phyloP scores from a whole-genome alignment of 2,329 filamentous ascomycete genomes.

The Cyphellophora attinorum region DNA sequence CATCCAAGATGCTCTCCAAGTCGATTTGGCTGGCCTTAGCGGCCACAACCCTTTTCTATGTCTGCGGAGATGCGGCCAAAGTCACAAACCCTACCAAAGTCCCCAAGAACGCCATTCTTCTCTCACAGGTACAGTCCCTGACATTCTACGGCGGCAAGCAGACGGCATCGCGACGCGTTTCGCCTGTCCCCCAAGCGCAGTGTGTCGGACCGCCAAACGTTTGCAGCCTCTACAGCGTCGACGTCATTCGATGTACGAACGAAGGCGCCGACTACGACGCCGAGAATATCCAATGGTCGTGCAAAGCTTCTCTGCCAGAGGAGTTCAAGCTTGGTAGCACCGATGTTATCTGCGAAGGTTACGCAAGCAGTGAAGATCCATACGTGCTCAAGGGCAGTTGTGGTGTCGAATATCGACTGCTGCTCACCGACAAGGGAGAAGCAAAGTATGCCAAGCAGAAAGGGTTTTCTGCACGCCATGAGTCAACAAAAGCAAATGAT shows the following conservation, averaged over 20 bases:
- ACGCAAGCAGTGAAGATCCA: slow-evolving; percentile 62
- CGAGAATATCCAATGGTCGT: slow-evolving; percentile 87
- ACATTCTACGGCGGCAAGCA: slow-evolving; percentile 61
- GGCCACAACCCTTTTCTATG: not conserved
- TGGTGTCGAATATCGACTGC: slow-evolving; percentile 77
- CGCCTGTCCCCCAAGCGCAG: slow-evolving; percentile 67
- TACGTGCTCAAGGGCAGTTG: slow-evolving; percentile 89
- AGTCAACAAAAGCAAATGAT: not conserved
- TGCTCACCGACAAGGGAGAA: slow-evolving; percentile 69
- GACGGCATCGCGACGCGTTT: slow-evolving; percentile 67
- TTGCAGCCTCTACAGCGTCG: slow-evolving; percentile 62
- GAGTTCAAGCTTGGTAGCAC: slow-evolving; percentile 71
- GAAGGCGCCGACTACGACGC: slow-evolving; percentile 66
- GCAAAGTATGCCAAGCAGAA: slow-evolving; percentile 53
- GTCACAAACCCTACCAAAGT: slow-evolving; percentile 22
- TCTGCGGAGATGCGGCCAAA: slow-evolving; percentile 5
- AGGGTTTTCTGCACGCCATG: slow-evolving; percentile 19
- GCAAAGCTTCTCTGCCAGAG: slow-evolving; percentile 53
- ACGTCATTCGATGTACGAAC: slow-evolving; percentile 85
- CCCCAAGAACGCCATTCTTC: slow-evolving; percentile 43
- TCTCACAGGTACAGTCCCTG: slow-evolving; percentile 62
- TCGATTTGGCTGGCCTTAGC: no score
- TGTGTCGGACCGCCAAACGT: slow-evolving; percentile 60
- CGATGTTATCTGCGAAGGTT: slow-evolving; percentile 89
- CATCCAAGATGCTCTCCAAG: no score